Percentiles rank a stretch among this genome's conserved stretches.
Conservation (phyloP, 2,329 filamentous ascomycete genomes). For the Sporothrix luriei region DNA sequence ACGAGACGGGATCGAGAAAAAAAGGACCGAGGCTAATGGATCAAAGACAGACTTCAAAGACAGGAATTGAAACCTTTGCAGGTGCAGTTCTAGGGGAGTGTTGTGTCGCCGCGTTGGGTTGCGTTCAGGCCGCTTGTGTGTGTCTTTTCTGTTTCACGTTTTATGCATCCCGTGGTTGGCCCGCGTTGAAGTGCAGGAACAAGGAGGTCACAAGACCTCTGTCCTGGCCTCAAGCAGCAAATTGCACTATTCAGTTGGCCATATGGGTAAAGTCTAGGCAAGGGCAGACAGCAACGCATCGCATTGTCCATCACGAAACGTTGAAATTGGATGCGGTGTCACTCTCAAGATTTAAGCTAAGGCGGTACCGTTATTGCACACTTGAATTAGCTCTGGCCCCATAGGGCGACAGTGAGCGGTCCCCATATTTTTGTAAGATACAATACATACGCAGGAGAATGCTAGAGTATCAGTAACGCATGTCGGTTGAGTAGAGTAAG, state of each 20-base stretch:
- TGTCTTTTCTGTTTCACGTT: slow-evolving; percentile 1
- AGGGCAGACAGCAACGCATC: not conserved
- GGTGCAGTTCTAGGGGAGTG: too few relatives aligned
- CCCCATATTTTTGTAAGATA: too few relatives aligned
- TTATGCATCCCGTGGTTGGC: not conserved
- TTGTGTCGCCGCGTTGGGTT: not conserved
- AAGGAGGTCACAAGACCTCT: not conserved
- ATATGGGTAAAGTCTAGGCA: not conserved
- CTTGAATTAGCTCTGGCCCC: not conserved
- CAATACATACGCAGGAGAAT: too few relatives aligned
- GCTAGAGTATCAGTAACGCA: too few relatives aligned
- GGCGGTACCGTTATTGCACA: not conserved
- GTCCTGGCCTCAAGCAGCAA: not conserved
- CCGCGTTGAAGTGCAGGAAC: not conserved
- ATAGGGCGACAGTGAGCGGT: too few relatives aligned
- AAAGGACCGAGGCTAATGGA: not conserved
- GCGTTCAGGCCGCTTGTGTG: slow-evolving; percentile 14
- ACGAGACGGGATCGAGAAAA: not conserved
- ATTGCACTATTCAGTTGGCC: not conserved
- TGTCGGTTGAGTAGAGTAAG: too few relatives aligned
- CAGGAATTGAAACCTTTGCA: too few relatives aligned
- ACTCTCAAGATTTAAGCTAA: slow-evolving; percentile 1
- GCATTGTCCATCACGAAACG: not conserved
- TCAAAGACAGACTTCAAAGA: too few relatives aligned
- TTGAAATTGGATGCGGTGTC: not conserved